Evolutionary conservation across 176 grass and related monocot genomes (phyloP).

Genomic region (Sorghum bicolor): Sorghum_bicolor_NCBIv3 NC_012875.2:50470501-50471000

Average conservation of each 20-base stretch:
- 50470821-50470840: not conserved
- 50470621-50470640: not conserved
- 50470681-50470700: not conserved
- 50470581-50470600: not conserved
- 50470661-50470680: not conserved
- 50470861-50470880: not conserved
- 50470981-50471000: not conserved
- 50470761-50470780: not conserved
- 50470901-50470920: not conserved
- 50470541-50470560: constrained; percentile 11
- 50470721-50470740: not conserved
- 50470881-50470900: not conserved
- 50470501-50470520: not conserved
- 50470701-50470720: not conserved
- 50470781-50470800: not conserved
- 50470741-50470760: not conserved
- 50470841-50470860: not conserved
- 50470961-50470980: not conserved
- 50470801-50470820: not conserved
- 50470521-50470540: not conserved
- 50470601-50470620: not conserved
- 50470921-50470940: not conserved
- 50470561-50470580: not conserved
- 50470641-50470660: not conserved
- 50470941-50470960: not conserved